Evolutionary conservation across 768 basidiomycete species (phyloP), one percentile per base, ranked within the genome.

Genomic region (Auricularia cornea): DNA sequence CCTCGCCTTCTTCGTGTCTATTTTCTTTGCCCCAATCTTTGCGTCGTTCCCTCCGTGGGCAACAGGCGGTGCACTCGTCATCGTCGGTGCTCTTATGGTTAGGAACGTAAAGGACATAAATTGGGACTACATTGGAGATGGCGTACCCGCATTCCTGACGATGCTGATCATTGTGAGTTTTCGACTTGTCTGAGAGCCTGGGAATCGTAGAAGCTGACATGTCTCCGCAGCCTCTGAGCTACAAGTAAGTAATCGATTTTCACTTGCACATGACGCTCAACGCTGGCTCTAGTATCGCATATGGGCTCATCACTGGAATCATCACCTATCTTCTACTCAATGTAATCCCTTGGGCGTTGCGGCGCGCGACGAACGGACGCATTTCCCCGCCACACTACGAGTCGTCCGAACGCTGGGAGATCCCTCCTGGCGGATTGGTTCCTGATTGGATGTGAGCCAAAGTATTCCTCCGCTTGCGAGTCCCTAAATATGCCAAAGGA

Each of bases 1-100:
- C 6, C 69, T 91, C 52, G 82, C 84, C 67, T 94, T 94, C 81
- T 88, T 93, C 71, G 74, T 94, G 56, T 89, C 84, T 2, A 79
- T 94, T 62, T 94, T 94, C 80, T 94, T 94, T 70, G 83, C 92
- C 20, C 92, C 92, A 5, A 87, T 94, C 68, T 92, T 94, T 67
- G 90, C 90, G 11, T 90, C 88, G 12, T 91, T 94, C 60, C 92
- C 92, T 0, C 68, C 86, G 0, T 94, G 90, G 90, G 91, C 92
- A 3, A 94, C 92, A 1, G 92, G 92, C 16, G 88, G 92, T 62
- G 90, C 91, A 1, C 78, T 94, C 38, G 83, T 90, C 51, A 87
- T 94, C 62, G 91, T 91, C 12, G 92, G 92, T n/a, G 88, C 87
- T 18, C 78, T 92, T 68, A 94, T 94, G 92, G 89, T 91, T 73